Conservation (phyloP, 2,329 filamentous ascomycete genomes). For the Aureobasidium sp. region DNA sequence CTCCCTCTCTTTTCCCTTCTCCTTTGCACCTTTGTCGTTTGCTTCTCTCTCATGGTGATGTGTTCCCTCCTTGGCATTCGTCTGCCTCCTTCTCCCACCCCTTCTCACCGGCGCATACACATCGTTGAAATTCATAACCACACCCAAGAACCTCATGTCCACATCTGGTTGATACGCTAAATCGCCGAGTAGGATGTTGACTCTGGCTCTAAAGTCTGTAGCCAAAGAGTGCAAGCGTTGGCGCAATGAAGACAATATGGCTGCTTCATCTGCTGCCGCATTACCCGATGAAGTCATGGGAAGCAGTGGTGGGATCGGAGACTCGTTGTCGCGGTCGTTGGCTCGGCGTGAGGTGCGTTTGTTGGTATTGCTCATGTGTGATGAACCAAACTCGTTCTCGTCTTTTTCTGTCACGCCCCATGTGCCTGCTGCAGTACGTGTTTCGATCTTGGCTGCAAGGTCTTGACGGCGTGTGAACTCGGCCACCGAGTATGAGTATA, state of each 20-base stretch:
- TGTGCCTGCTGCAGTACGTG: constrained; percentile 55
- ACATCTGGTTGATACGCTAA: constrained; percentile 88
- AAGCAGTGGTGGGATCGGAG: constrained; percentile 37
- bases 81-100: constrained; percentile 24
- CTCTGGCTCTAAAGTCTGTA: constrained; percentile 65
- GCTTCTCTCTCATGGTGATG: constrained; percentile 3
- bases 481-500: constrained; percentile 91
- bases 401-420: constrained; percentile 57
- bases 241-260: constrained; percentile 68
- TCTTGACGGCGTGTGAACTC: constrained; percentile 93
- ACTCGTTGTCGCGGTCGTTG: constrained; percentile 29
- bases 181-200: constrained; percentile 81
- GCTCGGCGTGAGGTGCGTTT: constrained; percentile 9
- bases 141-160: constrained; percentile 90
- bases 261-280: constrained; percentile 43
- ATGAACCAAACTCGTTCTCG: constrained; percentile 30
- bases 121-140: constrained; percentile 99
- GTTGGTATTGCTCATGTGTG: neutral
- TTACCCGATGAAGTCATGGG: constrained; percentile 29
- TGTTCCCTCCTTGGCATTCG: neutral
- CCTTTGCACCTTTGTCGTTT: constrained; percentile 10
- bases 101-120: constrained; percentile 75
- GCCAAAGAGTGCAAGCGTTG: constrained; percentile 66
- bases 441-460: constrained; percentile 64
- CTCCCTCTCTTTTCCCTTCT: constrained; percentile 17